Conservation (phyloP, 2,329 filamentous ascomycete species). For the Macrophomina tecta region DNA sequence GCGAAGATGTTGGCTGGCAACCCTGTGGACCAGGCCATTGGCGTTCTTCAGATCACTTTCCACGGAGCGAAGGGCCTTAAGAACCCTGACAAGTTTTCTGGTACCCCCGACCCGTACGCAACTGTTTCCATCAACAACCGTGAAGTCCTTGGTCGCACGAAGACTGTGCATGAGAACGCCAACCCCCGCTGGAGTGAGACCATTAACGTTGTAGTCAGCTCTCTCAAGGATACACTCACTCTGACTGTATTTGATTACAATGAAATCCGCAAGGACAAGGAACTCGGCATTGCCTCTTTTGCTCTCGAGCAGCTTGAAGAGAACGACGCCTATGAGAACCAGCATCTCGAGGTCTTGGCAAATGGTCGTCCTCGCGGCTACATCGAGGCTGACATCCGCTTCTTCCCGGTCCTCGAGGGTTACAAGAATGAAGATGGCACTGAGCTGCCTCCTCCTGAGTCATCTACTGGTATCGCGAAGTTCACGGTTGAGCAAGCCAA, state of each 20-base stretch:
- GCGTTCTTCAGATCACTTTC: conserved; percentile 88
- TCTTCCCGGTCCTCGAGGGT: conserved; percentile 89
- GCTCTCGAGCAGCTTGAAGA: conserved; percentile 81
- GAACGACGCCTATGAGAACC: conserved; percentile 78
- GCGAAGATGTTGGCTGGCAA: conserved; percentile 97
- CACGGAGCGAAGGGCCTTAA: conserved; percentile 92
- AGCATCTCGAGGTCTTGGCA: conserved; percentile 81
- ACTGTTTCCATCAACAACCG: conserved; percentile 84
- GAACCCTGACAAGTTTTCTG: conserved; percentile 92
- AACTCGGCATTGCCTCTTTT: conserved; percentile 87
- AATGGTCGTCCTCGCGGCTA: conserved; percentile 85
- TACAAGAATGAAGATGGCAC: conserved; percentile 77
- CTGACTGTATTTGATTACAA: conserved; percentile 91
- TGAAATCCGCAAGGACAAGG: conserved; percentile 94
- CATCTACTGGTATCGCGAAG: conserved; percentile 90
- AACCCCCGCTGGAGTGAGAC: conserved; percentile 97
- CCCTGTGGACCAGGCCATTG: conserved; percentile 92
- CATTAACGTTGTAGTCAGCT: conserved; percentile 91
- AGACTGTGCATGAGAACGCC: conserved; percentile 81
- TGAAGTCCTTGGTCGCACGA: conserved; percentile 82
- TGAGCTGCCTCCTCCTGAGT: conserved; percentile 79
- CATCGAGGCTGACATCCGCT: conserved; percentile 81
- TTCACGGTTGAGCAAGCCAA: conserved; percentile 97
- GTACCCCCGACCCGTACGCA: conserved; percentile 89
- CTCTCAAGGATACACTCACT: conserved; percentile 85